These are phyloP conservation scores for Cicer arietinum DNA, from an alignment of 306 rosid genomes.

Conservation along the genomic window DNA sequence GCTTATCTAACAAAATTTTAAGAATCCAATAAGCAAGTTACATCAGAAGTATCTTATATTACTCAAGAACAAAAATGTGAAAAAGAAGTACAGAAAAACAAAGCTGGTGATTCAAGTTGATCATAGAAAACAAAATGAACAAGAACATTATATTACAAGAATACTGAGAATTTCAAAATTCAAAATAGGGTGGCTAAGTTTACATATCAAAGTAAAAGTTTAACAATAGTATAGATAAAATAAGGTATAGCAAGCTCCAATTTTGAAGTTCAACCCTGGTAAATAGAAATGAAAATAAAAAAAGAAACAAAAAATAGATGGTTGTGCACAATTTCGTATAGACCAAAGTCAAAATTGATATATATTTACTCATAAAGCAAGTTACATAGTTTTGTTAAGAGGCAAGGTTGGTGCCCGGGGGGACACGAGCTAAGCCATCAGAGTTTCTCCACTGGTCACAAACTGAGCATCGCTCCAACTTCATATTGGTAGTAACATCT, in stretches of 20 bases:
- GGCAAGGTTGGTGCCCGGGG: slow-evolving; percentile 48
- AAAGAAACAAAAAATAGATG: not conserved
- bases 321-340: not conserved
- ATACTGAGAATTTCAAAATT: not conserved
- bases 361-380: not conserved
- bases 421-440: no score
- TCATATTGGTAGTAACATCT: no score
- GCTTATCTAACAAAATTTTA: not conserved
- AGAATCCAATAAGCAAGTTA: not conserved
- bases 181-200: slow-evolving; percentile 1
- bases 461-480: no score
- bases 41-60: not conserved
- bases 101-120: not conserved
- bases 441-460: no score
- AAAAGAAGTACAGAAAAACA: not conserved
- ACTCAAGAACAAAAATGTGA: not conserved
- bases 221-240: not conserved
- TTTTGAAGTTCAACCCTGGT: not conserved
- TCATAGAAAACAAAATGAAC: not conserved
- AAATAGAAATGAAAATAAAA: not conserved
- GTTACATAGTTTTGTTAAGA: slow-evolving; percentile 28
- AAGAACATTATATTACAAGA: not conserved
- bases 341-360: no score
- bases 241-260: not conserved
- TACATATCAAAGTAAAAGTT: not conserved